Evolutionary conservation across 2,329 filamentous ascomycete species (phyloP).

Genomic region (Scedosporium apiospermum): DNA sequence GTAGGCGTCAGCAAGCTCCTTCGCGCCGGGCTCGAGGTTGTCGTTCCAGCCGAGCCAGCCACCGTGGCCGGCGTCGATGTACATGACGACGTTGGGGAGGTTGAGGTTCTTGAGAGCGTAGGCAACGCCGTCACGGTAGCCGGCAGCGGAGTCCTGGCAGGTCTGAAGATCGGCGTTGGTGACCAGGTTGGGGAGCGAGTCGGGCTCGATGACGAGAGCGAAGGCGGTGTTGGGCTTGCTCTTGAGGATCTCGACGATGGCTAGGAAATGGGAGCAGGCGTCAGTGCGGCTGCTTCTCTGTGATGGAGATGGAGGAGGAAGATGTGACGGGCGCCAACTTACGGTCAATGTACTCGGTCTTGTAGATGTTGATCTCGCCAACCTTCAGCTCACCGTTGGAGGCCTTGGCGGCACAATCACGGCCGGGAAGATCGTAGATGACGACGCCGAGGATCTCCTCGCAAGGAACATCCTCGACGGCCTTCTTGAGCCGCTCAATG

Average conservation of each 20-base stretch:
- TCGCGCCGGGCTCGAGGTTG: slow-evolving; percentile 37
- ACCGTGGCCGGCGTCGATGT: slow-evolving; percentile 53
- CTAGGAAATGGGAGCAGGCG: neutral
- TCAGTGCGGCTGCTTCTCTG: slow-evolving; percentile 10
- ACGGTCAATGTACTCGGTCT: slow-evolving; percentile 31
- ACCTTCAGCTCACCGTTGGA: slow-evolving; percentile 54
- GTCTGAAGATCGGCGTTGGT: slow-evolving; percentile 47
- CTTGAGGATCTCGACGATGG: slow-evolving; percentile 41
- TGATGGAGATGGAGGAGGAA: neutral
- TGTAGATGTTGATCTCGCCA: slow-evolving; percentile 35
- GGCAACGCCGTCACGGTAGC: slow-evolving; percentile 44
- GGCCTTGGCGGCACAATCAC: slow-evolving; percentile 53
- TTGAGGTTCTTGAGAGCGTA: slow-evolving; percentile 49
- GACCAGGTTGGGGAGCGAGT: slow-evolving; percentile 53
- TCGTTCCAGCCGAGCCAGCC: slow-evolving; percentile 57
- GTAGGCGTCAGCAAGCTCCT: slow-evolving; percentile 29
- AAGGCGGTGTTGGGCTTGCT: slow-evolving; percentile 41
- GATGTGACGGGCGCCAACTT: slow-evolving; percentile 10
- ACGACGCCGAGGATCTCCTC: slow-evolving; percentile 36
- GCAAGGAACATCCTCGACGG: slow-evolving; percentile 25
- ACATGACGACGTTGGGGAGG: slow-evolving; percentile 53
- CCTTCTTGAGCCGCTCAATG: slow-evolving; percentile 26
- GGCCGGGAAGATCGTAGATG: slow-evolving; percentile 53
- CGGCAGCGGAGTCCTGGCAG: slow-evolving; percentile 41
- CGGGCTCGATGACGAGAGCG: slow-evolving; percentile 43